Evolutionary conservation across 75 land plant species (phyloP), one percentile per base, ranked within the genome.

Genomic region (Pinus taeda): DNA sequence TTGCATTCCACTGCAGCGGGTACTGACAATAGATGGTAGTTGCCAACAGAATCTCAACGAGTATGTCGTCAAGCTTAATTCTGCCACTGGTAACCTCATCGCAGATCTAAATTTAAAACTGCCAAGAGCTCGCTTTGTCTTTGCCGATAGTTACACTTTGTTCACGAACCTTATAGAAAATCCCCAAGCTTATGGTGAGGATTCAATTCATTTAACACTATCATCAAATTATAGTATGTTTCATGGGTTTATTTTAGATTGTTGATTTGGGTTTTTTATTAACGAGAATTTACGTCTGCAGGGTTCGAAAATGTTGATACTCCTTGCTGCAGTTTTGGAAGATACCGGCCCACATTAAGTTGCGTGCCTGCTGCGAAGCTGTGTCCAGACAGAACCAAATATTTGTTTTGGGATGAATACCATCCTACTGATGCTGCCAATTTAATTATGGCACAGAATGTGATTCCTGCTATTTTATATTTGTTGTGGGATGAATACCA

Each of bases 401-500:
- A 87, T 80, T 81, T 96, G 79, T 96, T 96, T 60, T 96, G 99
- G 99, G 99, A 49, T 8, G 55, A 49, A 64, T 96, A 96, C 74
- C 99, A 96, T 61, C 97, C 99, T 42, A 76, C 86, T 1, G 98
- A 96, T 42, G 78, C 77, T 61, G 99, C 95, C 17, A 94, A 94
- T 60, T 76, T 88, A 69, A 57, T 96, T 5, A 83, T 96, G 53
- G 98, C 91, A 1, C 85, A 84, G 11, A 26, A 26, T 26, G 26
- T 0, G 26, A 26, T 26, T 26, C 26, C 26, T 26, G 26, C 26
- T 26, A 26, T 26, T 26, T 26, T 26, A 73, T 89, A 87, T 80
- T 81, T 96, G 79, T 96, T 96, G 58, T 96, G 99, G 99, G 99
- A 45, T 6, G 49, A 45, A 64, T 96, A 96, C 74, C 99, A 96